Conservation (phyloP, 2,329 filamentous ascomycete species). For the Knoxdaviesia proteae region DNA sequence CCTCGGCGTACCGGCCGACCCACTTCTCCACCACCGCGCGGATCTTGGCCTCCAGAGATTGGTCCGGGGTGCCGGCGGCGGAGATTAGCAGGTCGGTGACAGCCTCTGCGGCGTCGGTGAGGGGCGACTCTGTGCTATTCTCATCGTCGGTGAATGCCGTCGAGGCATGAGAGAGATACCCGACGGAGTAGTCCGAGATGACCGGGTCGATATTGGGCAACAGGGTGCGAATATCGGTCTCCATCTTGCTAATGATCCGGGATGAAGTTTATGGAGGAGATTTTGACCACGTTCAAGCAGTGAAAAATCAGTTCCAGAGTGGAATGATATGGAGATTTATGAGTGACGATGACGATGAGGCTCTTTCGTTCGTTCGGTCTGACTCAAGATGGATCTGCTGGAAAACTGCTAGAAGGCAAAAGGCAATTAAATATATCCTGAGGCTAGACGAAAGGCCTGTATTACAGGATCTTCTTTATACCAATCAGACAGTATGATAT, state of each 20-base stretch:
- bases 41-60: slow-evolving; percentile 55
- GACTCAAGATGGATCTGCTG: no score
- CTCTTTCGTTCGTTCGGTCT: no score
- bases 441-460: no score
- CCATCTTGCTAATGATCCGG: slow-evolving; percentile 33
- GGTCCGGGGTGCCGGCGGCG: slow-evolving; percentile 65
- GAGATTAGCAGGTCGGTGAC: slow-evolving; percentile 82
- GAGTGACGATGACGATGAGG: no score
- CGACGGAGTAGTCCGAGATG: slow-evolving; percentile 79
- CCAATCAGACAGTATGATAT: background rate
- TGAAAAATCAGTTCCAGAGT: no score
- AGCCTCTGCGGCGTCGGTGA: slow-evolving; percentile 64
- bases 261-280: background rate
- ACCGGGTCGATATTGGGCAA: slow-evolving; percentile 77
- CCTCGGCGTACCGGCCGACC: slow-evolving; percentile 58
- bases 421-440: no score
- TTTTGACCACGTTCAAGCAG: no score
- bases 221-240: slow-evolving; percentile 66
- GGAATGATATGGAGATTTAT: no score
- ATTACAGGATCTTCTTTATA: background rate
- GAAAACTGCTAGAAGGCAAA: no score
- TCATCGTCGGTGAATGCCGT: slow-evolving; percentile 65
- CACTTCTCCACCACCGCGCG: slow-evolving; percentile 74
- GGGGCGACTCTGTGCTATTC: slow-evolving; percentile 45
- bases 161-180: slow-evolving; percentile 85